Base-by-base conservation (phyloP, 768 basidiomycete genomes). In the Phylloporus arenicola region DNA sequence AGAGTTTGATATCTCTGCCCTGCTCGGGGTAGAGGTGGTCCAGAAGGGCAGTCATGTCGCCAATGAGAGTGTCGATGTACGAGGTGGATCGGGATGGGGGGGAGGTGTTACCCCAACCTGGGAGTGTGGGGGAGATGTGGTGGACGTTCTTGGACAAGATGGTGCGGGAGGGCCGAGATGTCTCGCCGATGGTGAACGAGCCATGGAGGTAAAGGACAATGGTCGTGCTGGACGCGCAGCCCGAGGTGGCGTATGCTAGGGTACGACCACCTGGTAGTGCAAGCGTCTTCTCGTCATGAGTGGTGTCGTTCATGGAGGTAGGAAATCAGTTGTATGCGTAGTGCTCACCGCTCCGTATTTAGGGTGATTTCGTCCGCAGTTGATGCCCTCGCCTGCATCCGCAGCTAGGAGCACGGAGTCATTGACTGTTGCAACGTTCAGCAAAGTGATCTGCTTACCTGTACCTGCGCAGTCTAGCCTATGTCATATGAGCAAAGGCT, bases 21-120 rank as follows among this genome's bases (percentile, higher is more conserved):
- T 61, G 60, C 19, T 71, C 58, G 0, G 79, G 77, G 54, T 81
- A 77, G 27, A 81, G 70, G 59, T 79, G 76, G 17, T 70, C 61
- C 35, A 83, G 68, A 38, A 83, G 66, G 12, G 70, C 63, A 1
- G 73, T 70, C 52, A 76, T 71, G 57, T 79, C 79, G 43, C 64
- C 52, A 29, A 69, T 68, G 48, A 82, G 63, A 12, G 70, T 68
- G 20, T 70, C 63, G 43, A 73, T 60, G 57, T 76, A 82, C 2
- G 72, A 57, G 0, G 61, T 50, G 8, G 62, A 50, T 8, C 66
- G 52, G 4, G 59, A 60, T 6, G 72, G 61, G 1, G 76, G 72
- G 0, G 79, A 77, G 6, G 81, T 75, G 40, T 70, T 70, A 3
- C 81, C 81, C 80, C 81, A 82, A 2, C 79, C 81, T 19, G 79